Base-by-base conservation (phyloP, 306 rosid genomes). In the Citrullus amarus region DNA sequence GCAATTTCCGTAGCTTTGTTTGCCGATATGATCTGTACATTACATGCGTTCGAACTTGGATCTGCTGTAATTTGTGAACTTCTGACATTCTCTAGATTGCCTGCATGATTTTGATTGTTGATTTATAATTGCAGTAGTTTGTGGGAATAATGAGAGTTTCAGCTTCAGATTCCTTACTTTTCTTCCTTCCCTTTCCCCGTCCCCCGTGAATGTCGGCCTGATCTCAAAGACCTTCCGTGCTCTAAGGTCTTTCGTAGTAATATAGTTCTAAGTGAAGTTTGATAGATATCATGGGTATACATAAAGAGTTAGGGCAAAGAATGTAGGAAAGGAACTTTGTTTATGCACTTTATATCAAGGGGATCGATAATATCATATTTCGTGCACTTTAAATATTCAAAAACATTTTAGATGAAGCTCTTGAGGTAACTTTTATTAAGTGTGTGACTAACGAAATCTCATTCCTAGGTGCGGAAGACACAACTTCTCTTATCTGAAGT, bases 401-500 rank as follows among this genome's bases (percentile, higher is more conserved):
- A 25, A 25, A 22, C 32, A 74, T 74, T 74, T 1, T 32, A 25
- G 11, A 53, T 51, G 11, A 9, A 72, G 51, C 78, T 17, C 55
- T 50, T 74, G 62, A 28, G 62, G 12, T 4, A 8, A 7, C 8
- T 2, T 51, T 15, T 51, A 1, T 25, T 0, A 25, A 72, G 39
- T 13, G 12, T 34, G 0, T 13, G 28, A 72, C 77, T 48, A 4
- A 72, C 60, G 9, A 50, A 72, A 17, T 74, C 53, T 74, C 15
- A 56, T 53, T 74, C 34, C 46, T 32, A 74, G 78, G 78, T 74
- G 62, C 10, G 58, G 62, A 74, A 53, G 61, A 50, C 48, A 53
- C 22, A 69, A 34, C 61, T 25, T 25, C 28, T 73, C 39, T 30
- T 30, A 9, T 53, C 32, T 20, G 56, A 72, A 72, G 59, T 72